Evolutionary conservation across 1,284 basidiomycete species (phyloP), one percentile per base, ranked within the genome.

Genomic region (Pisolithus thermaeus): DNA sequence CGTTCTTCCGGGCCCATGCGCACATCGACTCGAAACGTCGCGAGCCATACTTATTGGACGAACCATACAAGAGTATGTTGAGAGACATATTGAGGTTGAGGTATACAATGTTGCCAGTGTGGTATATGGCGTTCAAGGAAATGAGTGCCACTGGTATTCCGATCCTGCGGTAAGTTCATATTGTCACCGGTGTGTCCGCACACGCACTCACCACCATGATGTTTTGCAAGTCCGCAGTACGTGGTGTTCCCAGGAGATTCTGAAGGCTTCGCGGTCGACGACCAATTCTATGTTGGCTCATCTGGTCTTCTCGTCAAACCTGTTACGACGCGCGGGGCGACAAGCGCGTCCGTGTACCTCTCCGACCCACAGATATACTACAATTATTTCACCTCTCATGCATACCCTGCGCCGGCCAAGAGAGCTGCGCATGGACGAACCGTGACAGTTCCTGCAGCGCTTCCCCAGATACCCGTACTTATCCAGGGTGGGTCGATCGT

Each of bases 1-100:
- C 96, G 3, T 99, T 99, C 81, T 96, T 99, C 87, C 84, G 96
- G 49, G 96, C 96, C 0, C 97, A 99, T 70, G 97, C 96, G 4
- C 95, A 98, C 69, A 88, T 97, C 61, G 97, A 99, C 70, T 97
- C 96, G 41, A 99, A 98, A 73, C 84, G 97, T 40, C 84, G 96
- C 45, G 97, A 99, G 70, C 96, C 96, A 0, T 99, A 88, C 76
- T 78, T 99, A 0, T 80, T 91, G 49, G 91, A 93, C 16, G 88
- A 97, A 63, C 93, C 94, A 0, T 87, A 90, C 72, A 88, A 89
- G 71, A 76, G 81, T 36, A 87, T 92, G 41, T 71, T 98, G 30
- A 81, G 87, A 32, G 84, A 92, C 57, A 78, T 88, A 44, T 75
- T 99, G 51, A 81, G 88, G 35, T 73, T 98, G 55, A 77, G 97